phyloP scores from a whole-genome alignment of 495 filamentous ascomycete genomes.

The Hyaloscypha bicolor region DNA sequence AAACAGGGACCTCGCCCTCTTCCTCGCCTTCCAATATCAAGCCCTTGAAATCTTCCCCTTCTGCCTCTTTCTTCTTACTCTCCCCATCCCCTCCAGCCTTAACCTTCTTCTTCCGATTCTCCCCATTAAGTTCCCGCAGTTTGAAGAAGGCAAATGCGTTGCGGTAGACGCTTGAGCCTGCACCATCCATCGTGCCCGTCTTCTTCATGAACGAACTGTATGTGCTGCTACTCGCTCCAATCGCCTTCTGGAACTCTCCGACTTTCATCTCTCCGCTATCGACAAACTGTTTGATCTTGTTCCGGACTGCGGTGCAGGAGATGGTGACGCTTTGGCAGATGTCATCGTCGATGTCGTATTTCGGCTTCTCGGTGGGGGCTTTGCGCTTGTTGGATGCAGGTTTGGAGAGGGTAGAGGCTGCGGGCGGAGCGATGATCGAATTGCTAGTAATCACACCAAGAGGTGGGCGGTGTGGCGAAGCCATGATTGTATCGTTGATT shows the following conservation, averaged over 20 bases:
- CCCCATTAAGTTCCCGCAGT: slow-evolving; percentile 41
- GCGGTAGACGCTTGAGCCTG: slow-evolving; percentile 22
- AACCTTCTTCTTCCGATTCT: slow-evolving; percentile 38
- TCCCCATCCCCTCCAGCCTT: slow-evolving; percentile 3
- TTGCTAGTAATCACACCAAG: too few relatives aligned
- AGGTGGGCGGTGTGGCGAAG: too few relatives aligned
- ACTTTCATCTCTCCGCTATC: slow-evolving; percentile 50
- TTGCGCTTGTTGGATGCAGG: slow-evolving; percentile 39
- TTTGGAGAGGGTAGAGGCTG: too few relatives aligned
- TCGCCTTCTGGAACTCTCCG: slow-evolving; percentile 44
- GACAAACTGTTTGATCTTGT: slow-evolving; percentile 46
- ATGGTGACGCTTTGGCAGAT: slow-evolving; percentile 33
- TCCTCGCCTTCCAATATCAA: slow-evolving; percentile 47
- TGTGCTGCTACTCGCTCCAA: slow-evolving; percentile 37
- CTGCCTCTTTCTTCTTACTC: slow-evolving; percentile 17
- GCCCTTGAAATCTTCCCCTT: slow-evolving; percentile 37
- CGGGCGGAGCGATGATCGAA: too few relatives aligned
- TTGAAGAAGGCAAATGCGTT: slow-evolving; percentile 45
- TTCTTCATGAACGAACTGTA: slow-evolving; percentile 43
- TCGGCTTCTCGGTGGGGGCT: slow-evolving; percentile 27
- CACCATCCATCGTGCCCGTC: slow-evolving; percentile 38
- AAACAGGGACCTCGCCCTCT: slow-evolving; percentile 45
- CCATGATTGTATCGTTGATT: too few relatives aligned
- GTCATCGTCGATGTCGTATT: slow-evolving; percentile 28
- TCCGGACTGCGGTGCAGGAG: slow-evolving; percentile 42